Conservation (phyloP, 129 eudicot genomes). For the Rutidosis leptorrhynchoides region DNA sequence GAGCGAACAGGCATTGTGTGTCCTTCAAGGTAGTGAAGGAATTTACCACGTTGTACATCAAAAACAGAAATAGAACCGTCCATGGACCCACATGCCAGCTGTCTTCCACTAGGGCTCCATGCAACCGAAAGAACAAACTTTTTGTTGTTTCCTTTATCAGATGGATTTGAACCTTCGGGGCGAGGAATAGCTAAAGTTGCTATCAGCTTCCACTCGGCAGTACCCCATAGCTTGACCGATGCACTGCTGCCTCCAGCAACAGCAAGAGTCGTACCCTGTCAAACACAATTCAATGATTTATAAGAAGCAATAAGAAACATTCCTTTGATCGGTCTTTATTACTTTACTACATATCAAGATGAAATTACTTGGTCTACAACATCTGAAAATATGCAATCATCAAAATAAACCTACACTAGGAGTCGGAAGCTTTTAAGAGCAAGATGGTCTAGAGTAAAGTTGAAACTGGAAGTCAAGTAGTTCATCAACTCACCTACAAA, state of each 20-base stretch:
- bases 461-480: neutral
- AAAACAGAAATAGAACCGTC: conserved; percentile 94
- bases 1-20: conserved; percentile 93
- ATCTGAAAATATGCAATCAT: neutral
- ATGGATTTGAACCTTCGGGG: conserved; percentile 67
- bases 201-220: conserved; percentile 79
- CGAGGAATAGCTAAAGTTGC: conserved; percentile 80
- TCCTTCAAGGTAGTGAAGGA: conserved; percentile 92
- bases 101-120: conserved; percentile 82
- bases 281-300: neutral
- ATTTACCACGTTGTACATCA: conserved; percentile 71
- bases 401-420: too few relatives aligned
- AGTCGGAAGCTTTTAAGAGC: neutral
- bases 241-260: conserved; percentile 99
- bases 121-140: conserved; percentile 96
- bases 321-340: neutral
- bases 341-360: neutral
- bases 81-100: conserved; percentile 82
- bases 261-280: conserved; percentile 87
- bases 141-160: conserved; percentile 69
- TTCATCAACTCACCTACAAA: conserved; percentile 3
- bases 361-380: neutral
- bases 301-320: neutral
- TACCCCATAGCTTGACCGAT: conserved; percentile 91
- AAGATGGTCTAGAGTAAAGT: neutral